Evolutionary conservation across 2,329 filamentous ascomycete species (phyloP).

Genomic region (Fusarium oxysporum): DNA sequence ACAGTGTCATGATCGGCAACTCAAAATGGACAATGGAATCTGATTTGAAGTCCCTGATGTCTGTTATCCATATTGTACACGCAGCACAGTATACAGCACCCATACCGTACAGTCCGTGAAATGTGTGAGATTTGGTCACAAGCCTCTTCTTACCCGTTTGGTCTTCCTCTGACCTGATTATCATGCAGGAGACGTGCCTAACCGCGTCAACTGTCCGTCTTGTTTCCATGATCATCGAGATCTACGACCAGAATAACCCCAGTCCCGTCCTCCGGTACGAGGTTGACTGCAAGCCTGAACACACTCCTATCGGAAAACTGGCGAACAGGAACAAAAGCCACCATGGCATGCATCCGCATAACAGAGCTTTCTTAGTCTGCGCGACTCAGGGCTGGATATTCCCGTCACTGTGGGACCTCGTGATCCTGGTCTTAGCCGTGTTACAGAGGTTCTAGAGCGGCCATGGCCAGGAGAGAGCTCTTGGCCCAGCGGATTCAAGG

Average conservation of each 20-base stretch:
- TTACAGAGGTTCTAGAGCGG: constrained; percentile 34
- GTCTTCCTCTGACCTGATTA: constrained; percentile 12
- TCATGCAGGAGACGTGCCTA: constrained; percentile 14
- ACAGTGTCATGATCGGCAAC: constrained; percentile 31
- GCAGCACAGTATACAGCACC: not conserved
- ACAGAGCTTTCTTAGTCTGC: not conserved
- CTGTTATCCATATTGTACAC: not conserved
- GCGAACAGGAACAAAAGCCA: constrained; percentile 6
- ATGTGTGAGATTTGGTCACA: constrained; percentile 9
- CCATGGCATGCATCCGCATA: not conserved
- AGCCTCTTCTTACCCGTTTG: not conserved
- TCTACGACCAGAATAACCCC: constrained; percentile 11
- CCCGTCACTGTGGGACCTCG: constrained; percentile 35
- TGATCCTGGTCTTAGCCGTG: constrained; percentile 29
- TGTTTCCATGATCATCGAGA: constrained; percentile 37
- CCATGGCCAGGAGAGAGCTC: not conserved
- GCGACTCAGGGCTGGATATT: constrained; percentile 7
- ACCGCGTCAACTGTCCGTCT: constrained; percentile 13
- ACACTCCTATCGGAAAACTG: not conserved
- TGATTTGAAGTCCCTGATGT: constrained; percentile 3
- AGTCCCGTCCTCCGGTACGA: constrained; percentile 3
- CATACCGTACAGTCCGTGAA: not conserved
- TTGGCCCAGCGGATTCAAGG: not conserved
- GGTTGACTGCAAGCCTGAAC: not conserved
- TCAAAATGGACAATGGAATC: constrained; percentile 1